Base-by-base conservation (phyloP, 441 rosid genomes). In the Breynia disticha region DNA sequence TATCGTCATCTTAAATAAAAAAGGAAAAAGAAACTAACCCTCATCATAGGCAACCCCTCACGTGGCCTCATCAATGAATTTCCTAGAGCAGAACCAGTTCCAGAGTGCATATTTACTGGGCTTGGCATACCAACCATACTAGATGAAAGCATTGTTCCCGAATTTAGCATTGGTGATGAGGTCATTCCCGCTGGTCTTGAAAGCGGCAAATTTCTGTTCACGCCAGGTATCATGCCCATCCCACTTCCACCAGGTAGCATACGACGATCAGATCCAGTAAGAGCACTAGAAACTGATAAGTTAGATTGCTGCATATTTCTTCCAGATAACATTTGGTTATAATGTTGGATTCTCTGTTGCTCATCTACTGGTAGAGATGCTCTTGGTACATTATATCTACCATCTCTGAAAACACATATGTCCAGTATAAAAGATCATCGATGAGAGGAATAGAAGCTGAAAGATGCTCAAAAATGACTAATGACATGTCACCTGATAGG, bases 181-280 rank as follows among this genome's bases (percentile, higher is more conserved):
- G 76, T 67, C 66, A 80, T 71, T 62, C 88, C 95, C 66, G 88
- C 96, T 48, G 97, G 83, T 68, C 95, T 81, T 42, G 98, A 56
- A 67, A 79, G 54, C 57, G 93, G 80, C 84, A 94, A 67, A 72
- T 61, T 73, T 72, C 97, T 86, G 65, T 77, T 80, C 64, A 68
- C 68, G 58, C 90, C 95, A 65, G 76, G 68, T 63, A 79, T 61
- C 71, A 81, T 63, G 55, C 95, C 91, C 77, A 77, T 69, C 52
- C 82, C 74, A 74, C 80, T 95, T 72, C 90, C 96, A 77, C 83
- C 76, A 38, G 86, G 69, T 63, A 77, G 73, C 69, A 76, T 55
- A 64, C 85, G 78, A 20, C 84, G 94, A 52, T 87, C 90, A 70
- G 75, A 67, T 60, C 93, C 91, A 55, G 91, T 66, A 59, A 73